Evolutionary conservation across 495 filamentous ascomycete species (phyloP), one percentile per base, ranked within the genome.

Genomic region (Elasticomyces elasticus): DNA sequence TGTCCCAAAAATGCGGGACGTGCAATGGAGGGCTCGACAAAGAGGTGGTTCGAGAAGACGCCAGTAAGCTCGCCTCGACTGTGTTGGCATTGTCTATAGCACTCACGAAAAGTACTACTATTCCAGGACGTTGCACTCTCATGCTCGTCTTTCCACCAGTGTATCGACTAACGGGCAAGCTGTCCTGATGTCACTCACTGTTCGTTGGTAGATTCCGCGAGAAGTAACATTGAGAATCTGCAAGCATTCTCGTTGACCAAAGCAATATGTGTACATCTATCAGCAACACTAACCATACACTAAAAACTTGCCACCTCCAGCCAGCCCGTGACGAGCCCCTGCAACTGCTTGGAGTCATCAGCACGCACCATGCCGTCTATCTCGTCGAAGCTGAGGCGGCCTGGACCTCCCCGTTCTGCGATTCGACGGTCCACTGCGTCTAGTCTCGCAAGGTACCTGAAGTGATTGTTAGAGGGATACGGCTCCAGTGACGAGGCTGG

Each of bases 271-370:
- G 4, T 40, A 5, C 35, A 40, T 17, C 35, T 5, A 4, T 12
- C 30, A 15, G 35, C 35, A n/a, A 17, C 35, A 40, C 5, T n/a
- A 40, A 12, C 15, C 15, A 15, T 40, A 40, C 42, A 45, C 53
- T 45, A 62, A 27, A 62, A 62, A 41, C 55, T 55, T 9, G 55
- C 60, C 25, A 9, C 46, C 10, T 62, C 60, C 51, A 62, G 48
- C 60, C 60, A 62, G 6, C 43, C 23, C 9, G 17, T 52, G 2
- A 62, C 48, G 1, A 62, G 15, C 5, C 55, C 55, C 45, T 25
- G 19, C 19, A 58, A 10, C 38, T 52, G 50, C 13, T 24, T 43
- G 1, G 43, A 40, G 19, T 23, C 12, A 27, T 57, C 49, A 6
- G 33, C 51, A 6, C 46, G 25, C 13, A 59, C 55, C 5, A 50